A percentile compares a stretch with the other conserved stretches of the same genome.
Evolutionary conservation across 805 yeast genomes (phyloP).

Genomic region (Wickerhamiella occidentalis): DNA sequence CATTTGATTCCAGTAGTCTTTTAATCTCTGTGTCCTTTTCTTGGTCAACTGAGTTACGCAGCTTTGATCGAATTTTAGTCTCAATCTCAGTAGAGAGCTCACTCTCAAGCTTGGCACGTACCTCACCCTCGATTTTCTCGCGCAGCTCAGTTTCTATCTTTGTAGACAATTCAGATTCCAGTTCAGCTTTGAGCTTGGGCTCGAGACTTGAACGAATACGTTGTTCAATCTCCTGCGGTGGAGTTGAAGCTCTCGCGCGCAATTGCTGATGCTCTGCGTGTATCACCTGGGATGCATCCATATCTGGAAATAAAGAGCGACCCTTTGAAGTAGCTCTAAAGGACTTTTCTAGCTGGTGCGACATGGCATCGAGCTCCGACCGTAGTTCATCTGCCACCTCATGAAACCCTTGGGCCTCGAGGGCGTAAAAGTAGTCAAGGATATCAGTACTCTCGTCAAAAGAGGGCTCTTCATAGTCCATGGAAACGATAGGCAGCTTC

Average conservation of each 20-base stretch:
- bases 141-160: neutral
- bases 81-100: neutral
- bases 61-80: neutral
- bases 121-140: neutral
- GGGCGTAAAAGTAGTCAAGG: slow-evolving; percentile 19
- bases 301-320: neutral
- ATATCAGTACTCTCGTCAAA: slow-evolving; percentile 11
- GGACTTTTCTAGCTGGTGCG: slow-evolving; percentile 18
- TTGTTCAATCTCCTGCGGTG: neutral
- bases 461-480: slow-evolving; percentile 17
- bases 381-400: slow-evolving; percentile 22
- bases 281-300: slow-evolving; percentile 1
- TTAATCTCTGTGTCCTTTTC: neutral
- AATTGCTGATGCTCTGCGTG: neutral
- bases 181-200: neutral
- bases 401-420: slow-evolving; percentile 19
- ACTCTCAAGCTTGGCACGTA: neutral
- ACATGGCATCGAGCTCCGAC: slow-evolving; percentile 25
- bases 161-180: neutral
- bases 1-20: neutral
- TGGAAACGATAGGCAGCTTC: slow-evolving; percentile 14
- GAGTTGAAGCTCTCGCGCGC: neutral
- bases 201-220: neutral
- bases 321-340: slow-evolving; percentile 4
- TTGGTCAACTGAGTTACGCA: neutral